Conservation (phyloP, 208 protist genomes). For the Trypanosoma mega region DNA sequence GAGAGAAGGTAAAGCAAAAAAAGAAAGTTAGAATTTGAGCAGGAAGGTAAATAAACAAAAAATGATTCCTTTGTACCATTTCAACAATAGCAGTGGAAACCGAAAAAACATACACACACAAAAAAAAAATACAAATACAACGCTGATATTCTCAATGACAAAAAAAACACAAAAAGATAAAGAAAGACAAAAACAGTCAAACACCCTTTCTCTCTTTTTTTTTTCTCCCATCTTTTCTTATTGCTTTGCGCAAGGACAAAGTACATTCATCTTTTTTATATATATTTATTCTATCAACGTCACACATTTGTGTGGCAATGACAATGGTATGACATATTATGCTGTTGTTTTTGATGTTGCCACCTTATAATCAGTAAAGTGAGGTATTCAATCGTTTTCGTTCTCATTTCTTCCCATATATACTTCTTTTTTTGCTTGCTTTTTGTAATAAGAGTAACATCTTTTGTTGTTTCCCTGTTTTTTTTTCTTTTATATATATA, state of each 20-base stretch:
- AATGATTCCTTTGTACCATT: too few species aligned
- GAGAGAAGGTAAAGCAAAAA: too few species aligned
- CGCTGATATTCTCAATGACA: neutral
- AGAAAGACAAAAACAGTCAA: neutral
- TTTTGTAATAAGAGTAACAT: conserved; percentile 11
- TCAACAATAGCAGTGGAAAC: neutral
- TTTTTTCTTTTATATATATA: neutral
- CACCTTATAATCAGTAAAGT: neutral
- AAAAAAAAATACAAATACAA: neutral
- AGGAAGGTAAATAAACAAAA: too few species aligned
- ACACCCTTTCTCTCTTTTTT: conserved; percentile 1
- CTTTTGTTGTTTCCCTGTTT: conserved; percentile 2
- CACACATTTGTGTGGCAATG: too few species aligned
- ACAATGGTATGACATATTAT: too few species aligned
- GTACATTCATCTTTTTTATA: too few species aligned
- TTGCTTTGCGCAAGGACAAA: too few species aligned
- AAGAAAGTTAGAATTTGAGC: too few species aligned
- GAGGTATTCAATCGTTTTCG: neutral
- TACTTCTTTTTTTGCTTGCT: conserved; percentile 13
- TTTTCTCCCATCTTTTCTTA: too few species aligned
- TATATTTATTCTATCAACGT: too few species aligned
- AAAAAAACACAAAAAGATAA: neutral
- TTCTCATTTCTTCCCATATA: conserved; percentile 1
- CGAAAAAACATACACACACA: neutral
- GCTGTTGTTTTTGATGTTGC: too few species aligned